These are phyloP conservation scores for Cucurbita pepo DNA, from an alignment of 306 rosid species.

Conservation along the genomic window DNA sequence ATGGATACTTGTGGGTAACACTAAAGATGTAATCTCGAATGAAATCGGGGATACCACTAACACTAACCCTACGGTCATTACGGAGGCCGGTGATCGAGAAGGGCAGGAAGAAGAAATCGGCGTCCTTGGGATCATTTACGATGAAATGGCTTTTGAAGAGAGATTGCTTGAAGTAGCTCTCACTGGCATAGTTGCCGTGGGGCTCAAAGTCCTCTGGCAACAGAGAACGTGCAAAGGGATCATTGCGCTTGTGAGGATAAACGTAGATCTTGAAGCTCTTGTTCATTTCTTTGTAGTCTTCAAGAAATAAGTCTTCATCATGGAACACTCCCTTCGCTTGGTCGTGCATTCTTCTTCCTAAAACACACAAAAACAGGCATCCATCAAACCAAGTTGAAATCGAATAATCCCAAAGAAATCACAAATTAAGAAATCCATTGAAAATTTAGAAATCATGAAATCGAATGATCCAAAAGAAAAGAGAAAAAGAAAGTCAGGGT, in stretches of 20 bases:
- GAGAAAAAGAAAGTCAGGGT: not conserved
- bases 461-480: not conserved
- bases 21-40: slow-evolving; percentile 39
- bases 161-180: slow-evolving; percentile 61
- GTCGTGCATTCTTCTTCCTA: slow-evolving; percentile 20
- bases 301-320: slow-evolving; percentile 39
- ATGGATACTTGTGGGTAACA: slow-evolving; percentile 37
- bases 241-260: slow-evolving; percentile 53
- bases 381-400: not conserved
- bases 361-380: slow-evolving; percentile 4
- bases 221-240: slow-evolving; percentile 60
- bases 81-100: slow-evolving; percentile 70
- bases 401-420: too few species aligned
- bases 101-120: slow-evolving; percentile 72
- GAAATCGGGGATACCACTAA: slow-evolving; percentile 46
- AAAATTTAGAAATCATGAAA: too few species aligned
- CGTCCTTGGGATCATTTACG: slow-evolving; percentile 38
- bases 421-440: too few species aligned
- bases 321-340: slow-evolving; percentile 39
- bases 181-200: slow-evolving; percentile 78
- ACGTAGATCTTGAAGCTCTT: slow-evolving; percentile 67
- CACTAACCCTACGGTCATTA: slow-evolving; percentile 56
- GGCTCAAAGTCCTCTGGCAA: slow-evolving; percentile 48
- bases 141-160: slow-evolving; percentile 52
- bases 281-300: slow-evolving; percentile 71